Conservation (phyloP, 2,329 filamentous ascomycete genomes). For the Tolypocladium sp. region DNA sequence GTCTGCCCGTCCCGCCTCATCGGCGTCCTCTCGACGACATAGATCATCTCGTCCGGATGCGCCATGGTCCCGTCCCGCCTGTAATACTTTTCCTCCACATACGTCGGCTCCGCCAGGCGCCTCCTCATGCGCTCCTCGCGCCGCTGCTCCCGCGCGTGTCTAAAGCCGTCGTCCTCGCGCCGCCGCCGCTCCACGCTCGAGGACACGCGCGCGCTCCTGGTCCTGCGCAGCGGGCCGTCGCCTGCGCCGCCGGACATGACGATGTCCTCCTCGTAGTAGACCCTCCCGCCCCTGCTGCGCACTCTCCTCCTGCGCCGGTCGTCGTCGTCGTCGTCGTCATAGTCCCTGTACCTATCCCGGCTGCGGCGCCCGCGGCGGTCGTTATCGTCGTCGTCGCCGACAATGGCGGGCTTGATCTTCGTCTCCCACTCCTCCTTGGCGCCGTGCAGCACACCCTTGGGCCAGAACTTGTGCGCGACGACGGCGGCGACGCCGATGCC, state of each 20-base stretch:
- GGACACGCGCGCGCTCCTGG: conserved; percentile 6
- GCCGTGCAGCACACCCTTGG: conserved; percentile 18
- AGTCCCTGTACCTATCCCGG: not conserved
- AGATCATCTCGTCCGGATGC: not conserved
- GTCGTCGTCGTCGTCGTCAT: conserved; percentile 4
- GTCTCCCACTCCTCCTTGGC: conserved; percentile 20
- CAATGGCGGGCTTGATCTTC: not conserved
- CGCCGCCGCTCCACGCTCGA: conserved; percentile 8
- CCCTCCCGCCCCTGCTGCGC: not conserved
- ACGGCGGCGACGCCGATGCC: conserved; percentile 24
- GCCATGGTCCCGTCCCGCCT: conserved; percentile 7
- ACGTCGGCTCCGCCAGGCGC: conserved; percentile 3
- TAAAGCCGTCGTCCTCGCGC: not conserved
- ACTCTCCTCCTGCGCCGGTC: not conserved
- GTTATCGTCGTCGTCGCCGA: conserved; percentile 1
- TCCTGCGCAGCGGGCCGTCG: not conserved
- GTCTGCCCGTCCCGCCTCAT: not conserved
- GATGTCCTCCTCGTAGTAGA: not conserved
- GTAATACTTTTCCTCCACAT: conserved; percentile 11
- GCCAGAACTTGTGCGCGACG: conserved; percentile 25
- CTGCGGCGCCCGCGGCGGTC: not conserved
- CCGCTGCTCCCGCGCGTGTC: not conserved
- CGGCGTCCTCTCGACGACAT: conserved; percentile 2
- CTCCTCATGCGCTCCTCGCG: conserved; percentile 8
- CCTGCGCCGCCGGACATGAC: not conserved